Evolutionary conservation across 306 rosid species (phyloP), one percentile per base, ranked within the genome.

Genomic region (Vigna nakashimae): DNA sequence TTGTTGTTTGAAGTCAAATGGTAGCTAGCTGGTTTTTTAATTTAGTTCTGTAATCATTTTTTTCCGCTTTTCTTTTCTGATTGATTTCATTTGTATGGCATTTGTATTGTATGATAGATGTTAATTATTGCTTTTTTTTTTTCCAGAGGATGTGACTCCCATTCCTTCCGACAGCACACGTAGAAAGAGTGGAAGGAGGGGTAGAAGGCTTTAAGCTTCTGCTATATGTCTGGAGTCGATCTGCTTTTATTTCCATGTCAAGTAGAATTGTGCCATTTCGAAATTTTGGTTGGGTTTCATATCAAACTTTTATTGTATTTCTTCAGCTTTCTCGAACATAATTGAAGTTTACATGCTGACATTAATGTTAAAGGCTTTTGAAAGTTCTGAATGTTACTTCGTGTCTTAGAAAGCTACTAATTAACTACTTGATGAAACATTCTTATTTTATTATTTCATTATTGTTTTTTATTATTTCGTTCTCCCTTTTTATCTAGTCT

Each of bases 171-270:
- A 93, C 10, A 91, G 96, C 91, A 93, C 98, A 15, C 96, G 98
- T 40, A 88, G 98, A 87, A 93, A 91, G 91, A 92, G 98, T 77
- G 98, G 98, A 16, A 87, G 98, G 76, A 89, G 98, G 82, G 98
- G 97, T 17, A 87, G 98, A 82, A 85, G 98, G 84, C 91, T 93
- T 32, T 93, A 74, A 85, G 73, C 72, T 16, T 76, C 59, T 78
- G 62, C 17, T 18, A 1, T 80, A 50, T 75, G 51, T 64, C 11
- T 48, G 57, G 51, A 46, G 30, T 65, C 50, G 69, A 70, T 9
- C 49, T 79, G n/a, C 53, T 12, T 79, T 57, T 40, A 12, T 67
- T 65, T 64, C 42, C 78, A 65, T 32, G 83, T 60, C 56, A 62
- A 17, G 65, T 58, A 51, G 75, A 62, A 78, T 32, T 63, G 73